Evolutionary conservation across 371 early-diverging fungal genomes (phyloP).

Genomic region (Rhizopus microsporus): DNA sequence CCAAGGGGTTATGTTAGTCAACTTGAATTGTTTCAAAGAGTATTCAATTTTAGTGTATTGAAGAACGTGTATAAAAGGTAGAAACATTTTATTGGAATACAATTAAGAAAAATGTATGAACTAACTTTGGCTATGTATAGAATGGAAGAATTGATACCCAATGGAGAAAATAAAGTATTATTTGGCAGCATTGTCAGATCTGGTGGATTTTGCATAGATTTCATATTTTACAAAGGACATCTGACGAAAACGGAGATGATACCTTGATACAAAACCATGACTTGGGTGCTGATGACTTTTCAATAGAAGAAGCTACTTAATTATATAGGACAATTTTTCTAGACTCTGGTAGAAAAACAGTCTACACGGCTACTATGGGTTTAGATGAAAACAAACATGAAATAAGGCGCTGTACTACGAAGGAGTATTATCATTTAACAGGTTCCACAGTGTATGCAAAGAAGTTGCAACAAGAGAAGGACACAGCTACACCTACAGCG

Average conservation of each 20-base stretch:
- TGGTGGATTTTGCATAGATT: neutral
- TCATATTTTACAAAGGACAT: slow-evolving; percentile 1
- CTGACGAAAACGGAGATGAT: neutral
- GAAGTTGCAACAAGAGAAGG: too few relatives aligned
- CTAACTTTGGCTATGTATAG: too few relatives aligned
- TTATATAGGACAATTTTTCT: neutral
- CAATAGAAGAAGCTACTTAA: neutral
- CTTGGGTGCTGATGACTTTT: neutral
- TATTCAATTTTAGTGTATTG: too few relatives aligned
- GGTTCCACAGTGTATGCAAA: too few relatives aligned
- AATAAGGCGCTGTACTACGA: neutral
- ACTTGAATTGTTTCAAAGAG: too few relatives aligned
- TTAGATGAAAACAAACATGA: neutral
- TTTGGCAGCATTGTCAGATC: neutral
- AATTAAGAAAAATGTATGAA: too few relatives aligned
- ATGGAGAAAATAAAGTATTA: neutral
- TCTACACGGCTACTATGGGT: neutral
- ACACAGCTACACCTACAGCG: too few relatives aligned
- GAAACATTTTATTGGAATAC: too few relatives aligned
- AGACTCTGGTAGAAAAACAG: neutral
- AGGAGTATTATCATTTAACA: neutral
- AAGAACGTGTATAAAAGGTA: too few relatives aligned
- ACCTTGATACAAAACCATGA: too few relatives aligned
- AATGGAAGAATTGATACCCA: too few relatives aligned
- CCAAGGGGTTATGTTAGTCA: too few relatives aligned